Conservation (phyloP, 2,329 filamentous ascomycete species). For the Cladophialophora bantiana region DNA sequence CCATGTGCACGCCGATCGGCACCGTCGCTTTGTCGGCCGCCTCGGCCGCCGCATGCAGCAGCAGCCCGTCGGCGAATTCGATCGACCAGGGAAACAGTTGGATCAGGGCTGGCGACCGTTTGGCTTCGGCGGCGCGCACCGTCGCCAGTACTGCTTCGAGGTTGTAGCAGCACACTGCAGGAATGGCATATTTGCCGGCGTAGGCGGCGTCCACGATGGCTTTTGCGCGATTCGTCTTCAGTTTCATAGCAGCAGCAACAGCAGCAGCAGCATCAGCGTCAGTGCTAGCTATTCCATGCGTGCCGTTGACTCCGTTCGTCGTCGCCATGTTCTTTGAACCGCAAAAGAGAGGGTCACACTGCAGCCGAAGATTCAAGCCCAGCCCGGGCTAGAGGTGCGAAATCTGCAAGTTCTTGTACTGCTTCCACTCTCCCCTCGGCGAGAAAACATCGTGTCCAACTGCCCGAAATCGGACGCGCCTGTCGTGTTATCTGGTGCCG, state of each 20-base stretch:
- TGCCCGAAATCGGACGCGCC: too few relatives aligned
- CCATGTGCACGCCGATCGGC: constrained; percentile 69
- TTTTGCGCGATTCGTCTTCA: constrained; percentile 41
- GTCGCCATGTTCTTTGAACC: not conserved
- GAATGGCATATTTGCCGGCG: constrained; percentile 38
- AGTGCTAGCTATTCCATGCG: not conserved
- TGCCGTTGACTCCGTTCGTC: constrained; percentile 11
- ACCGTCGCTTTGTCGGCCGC: constrained; percentile 65
- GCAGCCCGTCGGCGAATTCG: constrained; percentile 65
- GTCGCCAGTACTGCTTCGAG: constrained; percentile 73
- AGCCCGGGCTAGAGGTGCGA: too few relatives aligned
- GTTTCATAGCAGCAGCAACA: constrained; percentile 3
- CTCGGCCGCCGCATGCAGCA: constrained; percentile 63
- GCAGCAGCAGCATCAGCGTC: not conserved
- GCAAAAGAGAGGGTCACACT: too few relatives aligned
- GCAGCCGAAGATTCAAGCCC: too few relatives aligned
- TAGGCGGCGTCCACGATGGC: constrained; percentile 42
- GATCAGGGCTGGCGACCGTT: constrained; percentile 72
- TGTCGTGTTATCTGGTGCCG: too few relatives aligned
- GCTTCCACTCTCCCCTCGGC: too few relatives aligned
- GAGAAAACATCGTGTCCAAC: too few relatives aligned
- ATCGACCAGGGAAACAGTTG: constrained; percentile 78
- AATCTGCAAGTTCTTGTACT: too few relatives aligned
- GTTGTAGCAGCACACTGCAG: constrained; percentile 59
- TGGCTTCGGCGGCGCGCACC: constrained; percentile 72